Evolutionary conservation across 2,329 filamentous ascomycete genomes (phyloP).

Genomic region (Claviceps digitariae): DNA sequence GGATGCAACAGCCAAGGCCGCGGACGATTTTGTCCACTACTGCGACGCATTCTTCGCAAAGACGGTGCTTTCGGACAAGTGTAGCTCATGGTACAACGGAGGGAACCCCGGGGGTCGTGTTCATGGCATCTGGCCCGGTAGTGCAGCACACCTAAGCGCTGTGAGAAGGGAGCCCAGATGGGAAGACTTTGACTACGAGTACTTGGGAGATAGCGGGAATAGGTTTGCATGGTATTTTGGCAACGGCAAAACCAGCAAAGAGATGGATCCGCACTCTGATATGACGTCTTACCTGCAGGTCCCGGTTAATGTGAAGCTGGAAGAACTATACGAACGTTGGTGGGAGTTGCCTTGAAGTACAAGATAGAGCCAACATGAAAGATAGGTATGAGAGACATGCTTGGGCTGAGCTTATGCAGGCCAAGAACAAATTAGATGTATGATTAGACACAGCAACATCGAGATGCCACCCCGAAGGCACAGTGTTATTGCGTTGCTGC

Average conservation of each 20-base stretch:
- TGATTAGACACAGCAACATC: too few species aligned
- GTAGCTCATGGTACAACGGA: slow-evolving; percentile 61
- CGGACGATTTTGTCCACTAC: slow-evolving; percentile 52
- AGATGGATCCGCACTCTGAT: slow-evolving; percentile 41
- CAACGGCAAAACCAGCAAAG: slow-evolving; percentile 50
- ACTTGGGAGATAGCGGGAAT: slow-evolving; percentile 29
- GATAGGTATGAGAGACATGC: too few species aligned
- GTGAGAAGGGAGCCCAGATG: slow-evolving; percentile 40
- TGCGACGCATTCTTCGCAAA: slow-evolving; percentile 40
- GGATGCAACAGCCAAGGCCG: slow-evolving; percentile 39
- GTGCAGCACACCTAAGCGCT: slow-evolving; percentile 46
- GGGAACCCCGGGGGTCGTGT: slow-evolving; percentile 47
- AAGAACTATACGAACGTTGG: slow-evolving; percentile 55
- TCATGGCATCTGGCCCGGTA: slow-evolving; percentile 58
- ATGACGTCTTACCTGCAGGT: slow-evolving; percentile 49
- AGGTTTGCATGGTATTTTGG: slow-evolving; percentile 52
- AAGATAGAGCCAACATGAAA: background rate
- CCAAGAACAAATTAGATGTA: too few species aligned
- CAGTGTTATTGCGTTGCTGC: too few species aligned
- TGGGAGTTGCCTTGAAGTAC: slow-evolving; percentile 22
- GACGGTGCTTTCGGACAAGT: slow-evolving; percentile 46
- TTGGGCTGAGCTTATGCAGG: too few species aligned
- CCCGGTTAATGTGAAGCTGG: slow-evolving; percentile 43
- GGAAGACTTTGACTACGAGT: slow-evolving; percentile 42
- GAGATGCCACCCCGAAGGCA: too few species aligned